Base-by-base conservation (phyloP, 208 protist genomes). In the Acanthamoeba triangularis region DNA sequence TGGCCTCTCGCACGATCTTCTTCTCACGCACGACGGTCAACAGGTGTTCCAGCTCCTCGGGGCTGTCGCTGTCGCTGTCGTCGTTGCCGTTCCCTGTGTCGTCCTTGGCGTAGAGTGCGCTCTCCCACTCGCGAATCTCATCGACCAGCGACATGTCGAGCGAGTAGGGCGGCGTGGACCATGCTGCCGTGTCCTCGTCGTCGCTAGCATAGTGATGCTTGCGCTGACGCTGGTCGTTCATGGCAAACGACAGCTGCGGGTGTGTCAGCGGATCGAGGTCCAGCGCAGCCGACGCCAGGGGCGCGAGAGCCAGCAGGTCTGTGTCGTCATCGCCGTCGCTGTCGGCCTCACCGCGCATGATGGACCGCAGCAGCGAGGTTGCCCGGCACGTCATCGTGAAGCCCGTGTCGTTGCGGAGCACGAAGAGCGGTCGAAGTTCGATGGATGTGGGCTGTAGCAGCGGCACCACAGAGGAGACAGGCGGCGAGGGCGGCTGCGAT, bases 101-200 rank as follows among this genome's bases (percentile, higher is more conserved):
- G 35, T 3, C 6, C 37, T 49, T 56, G 47, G 76, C 76, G 76
- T 56, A 59, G 35, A 85, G 76, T 10, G n/a, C 76, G 41, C n/a
- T n/a, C 44, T 85, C 76, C 76, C 76, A 85, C 23, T 85, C 76
- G 16, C 76, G 76, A 30, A 85, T 85, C 44, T 85, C 76, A 13
- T 85, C 76, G 30, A 85, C 76, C 41, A 85, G 44, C 0, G 76
- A 59, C 76, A 85, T 85, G 76, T 85, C 76, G 13, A 85, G 76
- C 25, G 76, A 49, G 76, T 85, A 85, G 37, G 76, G 76, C 23
- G 76, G 76, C 4, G 76, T 33, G 18, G 76, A 85, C 76, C 76
- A 85, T 10, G 47, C 16, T 13, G 30, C 33, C 35, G 30, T 33
- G 33, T 74, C n/a, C n/a, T n/a, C 65, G n/a, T 74, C 10, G 10